phyloP scores from a whole-genome alignment of 2,329 filamentous ascomycete genomes.

The Emericellopsis cladophorae region DNA sequence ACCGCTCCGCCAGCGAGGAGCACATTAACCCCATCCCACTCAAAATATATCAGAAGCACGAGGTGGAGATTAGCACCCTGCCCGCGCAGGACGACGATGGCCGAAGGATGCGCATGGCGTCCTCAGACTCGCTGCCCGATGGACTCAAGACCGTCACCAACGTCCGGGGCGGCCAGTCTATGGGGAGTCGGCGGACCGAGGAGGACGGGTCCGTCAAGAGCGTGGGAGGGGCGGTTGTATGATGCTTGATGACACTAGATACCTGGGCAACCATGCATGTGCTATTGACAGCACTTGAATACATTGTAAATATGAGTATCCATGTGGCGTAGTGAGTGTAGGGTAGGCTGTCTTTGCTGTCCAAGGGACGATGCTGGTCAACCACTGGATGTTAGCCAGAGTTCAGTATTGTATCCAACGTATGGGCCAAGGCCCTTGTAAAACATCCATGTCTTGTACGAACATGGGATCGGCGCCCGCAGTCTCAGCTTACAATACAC shows the following conservation, averaged over 20 bases:
- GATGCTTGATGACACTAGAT: background rate
- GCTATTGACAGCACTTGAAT: too few relatives aligned
- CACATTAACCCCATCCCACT: slow-evolving; percentile 11
- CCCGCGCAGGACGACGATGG: background rate
- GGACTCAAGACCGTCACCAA: slow-evolving; percentile 1
- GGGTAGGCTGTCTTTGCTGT: too few relatives aligned
- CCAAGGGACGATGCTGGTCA: too few relatives aligned
- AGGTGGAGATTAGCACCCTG: slow-evolving; percentile 3
- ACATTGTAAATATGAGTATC: too few relatives aligned
- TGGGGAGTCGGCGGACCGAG: background rate
- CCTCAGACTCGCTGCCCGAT: slow-evolving; percentile 1
- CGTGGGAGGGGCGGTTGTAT: background rate
- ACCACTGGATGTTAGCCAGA: too few relatives aligned
- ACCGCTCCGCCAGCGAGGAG: slow-evolving; percentile 1
- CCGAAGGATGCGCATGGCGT: background rate
- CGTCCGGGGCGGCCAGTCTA: background rate
- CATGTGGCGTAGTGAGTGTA: too few relatives aligned
- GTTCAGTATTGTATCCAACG: too few relatives aligned
- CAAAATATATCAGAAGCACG: slow-evolving; percentile 8
- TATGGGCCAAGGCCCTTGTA: too few relatives aligned
- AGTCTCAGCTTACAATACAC: too few relatives aligned
- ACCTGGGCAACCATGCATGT: too few relatives aligned
- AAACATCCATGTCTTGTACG: too few relatives aligned
- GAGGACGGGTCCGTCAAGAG: slow-evolving; percentile 1
- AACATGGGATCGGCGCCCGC: too few relatives aligned